These are phyloP conservation scores for Pyrenophora teres DNA, from an alignment of 2,329 filamentous ascomycete species.

Conservation along the genomic window DNA sequence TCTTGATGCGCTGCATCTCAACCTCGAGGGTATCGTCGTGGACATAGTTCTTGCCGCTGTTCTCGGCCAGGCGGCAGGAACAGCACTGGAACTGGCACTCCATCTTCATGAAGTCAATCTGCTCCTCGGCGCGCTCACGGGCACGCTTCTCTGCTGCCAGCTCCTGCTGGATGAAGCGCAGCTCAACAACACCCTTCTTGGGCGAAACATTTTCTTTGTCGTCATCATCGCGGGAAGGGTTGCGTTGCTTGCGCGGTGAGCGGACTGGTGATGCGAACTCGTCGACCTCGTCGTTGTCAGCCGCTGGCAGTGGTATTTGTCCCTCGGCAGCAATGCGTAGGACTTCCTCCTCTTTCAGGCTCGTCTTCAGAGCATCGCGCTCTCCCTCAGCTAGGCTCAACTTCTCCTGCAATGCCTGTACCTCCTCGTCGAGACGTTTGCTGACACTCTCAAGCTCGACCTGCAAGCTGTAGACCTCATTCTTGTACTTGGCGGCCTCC, in stretches of 20 bases:
- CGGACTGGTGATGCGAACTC: slow-evolving; percentile 68
- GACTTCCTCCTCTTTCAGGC: slow-evolving; percentile 74
- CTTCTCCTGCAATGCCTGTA: slow-evolving; percentile 66
- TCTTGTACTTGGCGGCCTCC: slow-evolving; percentile 45
- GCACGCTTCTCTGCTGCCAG: slow-evolving; percentile 60
- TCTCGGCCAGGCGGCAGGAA: slow-evolving; percentile 57
- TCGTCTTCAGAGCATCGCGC: slow-evolving; percentile 73
- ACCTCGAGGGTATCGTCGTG: slow-evolving; percentile 43
- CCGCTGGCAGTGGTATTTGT: slow-evolving; percentile 65
- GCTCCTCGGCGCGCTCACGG: slow-evolving; percentile 71
- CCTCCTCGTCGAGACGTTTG: slow-evolving; percentile 67
- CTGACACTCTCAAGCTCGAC: slow-evolving; percentile 63
- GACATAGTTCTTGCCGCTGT: slow-evolving; percentile 47
- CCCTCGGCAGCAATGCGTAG: slow-evolving; percentile 74
- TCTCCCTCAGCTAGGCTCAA: slow-evolving; percentile 72
- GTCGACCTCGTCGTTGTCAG: slow-evolving; percentile 59
- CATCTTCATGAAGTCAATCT: slow-evolving; percentile 75
- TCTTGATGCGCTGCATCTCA: slow-evolving; percentile 46
- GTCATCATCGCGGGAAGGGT: slow-evolving; percentile 48
- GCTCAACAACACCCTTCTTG: slow-evolving; percentile 52
- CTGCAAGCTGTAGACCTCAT: slow-evolving; percentile 51
- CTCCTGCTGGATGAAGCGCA: slow-evolving; percentile 57
- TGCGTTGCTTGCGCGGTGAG: slow-evolving; percentile 51
- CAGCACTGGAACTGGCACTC: slow-evolving; percentile 74
- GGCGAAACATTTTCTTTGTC: slow-evolving; percentile 55